Evolutionary conservation across 805 yeast species (phyloP), one percentile per base, ranked within the genome.

Genomic region (Naumovozyma castellii): DNA sequence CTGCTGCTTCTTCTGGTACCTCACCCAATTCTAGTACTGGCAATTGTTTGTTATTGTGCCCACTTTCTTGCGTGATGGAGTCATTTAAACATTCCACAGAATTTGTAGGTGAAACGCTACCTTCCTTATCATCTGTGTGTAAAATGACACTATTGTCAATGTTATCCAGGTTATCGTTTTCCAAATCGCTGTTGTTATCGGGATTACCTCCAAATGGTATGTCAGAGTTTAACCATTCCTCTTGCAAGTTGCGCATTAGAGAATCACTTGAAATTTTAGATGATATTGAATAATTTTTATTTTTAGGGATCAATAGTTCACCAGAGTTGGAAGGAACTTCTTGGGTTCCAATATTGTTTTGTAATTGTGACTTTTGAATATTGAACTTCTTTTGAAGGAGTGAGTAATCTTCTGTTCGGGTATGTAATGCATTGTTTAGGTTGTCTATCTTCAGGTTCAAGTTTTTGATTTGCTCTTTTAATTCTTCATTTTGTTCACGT

Each of bases 1-100:
- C 57, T 10, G 50, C 42, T 6, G 56, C 60, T 18, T 57, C 61
- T 25, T 50, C 55, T 1, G 61, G 59, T 5, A 54, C 47, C 22
- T 50, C 27, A 6, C 10, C 10, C 27, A 22, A 22, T 22, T 22
- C 27, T n/a, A n/a, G n/a, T n/a, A n/a, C n/a, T n/a, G n/a, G n/a
- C 27, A 22, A 22, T 22, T 6, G 27, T 22, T 22, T 22, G 10
- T 22, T 22, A 22, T 10, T 10, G 10, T 10, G 6, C 10, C 10
- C 9, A 22, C 10, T 10, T 22, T 22, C 27, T 22, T 22, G 6
- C 10, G 6, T 10, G 6, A 22, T 22, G 9, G 10, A 6, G 27
- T 22, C 10, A 6, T 10, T 22, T 22, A 22, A 10, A 22, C 10
- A 6, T 6, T 22, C 27, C 10, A 6, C 27, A 10, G 27, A 22